Evolutionary conservation across 331 rosid genomes (phyloP), one percentile per base, ranked within the genome.

Genomic region (Telfairia occidentalis): DNA sequence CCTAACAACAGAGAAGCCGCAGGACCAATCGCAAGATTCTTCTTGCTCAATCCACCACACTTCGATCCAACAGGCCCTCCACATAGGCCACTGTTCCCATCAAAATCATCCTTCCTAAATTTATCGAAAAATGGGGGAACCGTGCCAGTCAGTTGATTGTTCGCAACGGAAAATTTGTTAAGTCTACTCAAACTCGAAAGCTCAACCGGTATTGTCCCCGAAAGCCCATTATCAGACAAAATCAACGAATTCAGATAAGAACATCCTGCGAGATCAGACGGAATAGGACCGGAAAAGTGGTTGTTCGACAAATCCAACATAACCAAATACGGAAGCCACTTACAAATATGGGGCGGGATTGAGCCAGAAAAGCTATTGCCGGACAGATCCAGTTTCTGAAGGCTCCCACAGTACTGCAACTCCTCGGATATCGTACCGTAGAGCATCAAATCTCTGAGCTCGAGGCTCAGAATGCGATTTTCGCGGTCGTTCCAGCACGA

Each of bases 11-110:
- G 76, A 5, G 96, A 89, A 65, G 83, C 93, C 19, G 96, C 96
- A 3, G 97, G 97, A 23, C 98, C 96, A 79, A 94, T 90, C 19
- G 96, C 93, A 55, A 94, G 88, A 80, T 79, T 94, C 87, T 83
- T 94, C 79, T 84, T 94, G 52, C 95, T 91, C 88, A 94, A 63
- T 26, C 92, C 92, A 9, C 96, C 96, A 73, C 98, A 94, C 79
- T 89, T 90, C 1, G 89, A 82, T 75, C 91, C 95, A 34, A 90
- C 85, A 29, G 96, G 96, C 48, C 78, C 81, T 30, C 98, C 98
- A 83, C 97, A 94, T 2, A 94, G 80, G 4, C 79, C 98, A 3
- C 81, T 80, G 60, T 94, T 94, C 71, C 98, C 98, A 5, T 59
- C 78, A 81, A 91, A 94, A 74, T 7, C 76, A 0, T 70, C 90